Evolutionary conservation across 2,329 filamentous ascomycete species (phyloP).

Genomic region (Aspergillus quadricinctus): DNA sequence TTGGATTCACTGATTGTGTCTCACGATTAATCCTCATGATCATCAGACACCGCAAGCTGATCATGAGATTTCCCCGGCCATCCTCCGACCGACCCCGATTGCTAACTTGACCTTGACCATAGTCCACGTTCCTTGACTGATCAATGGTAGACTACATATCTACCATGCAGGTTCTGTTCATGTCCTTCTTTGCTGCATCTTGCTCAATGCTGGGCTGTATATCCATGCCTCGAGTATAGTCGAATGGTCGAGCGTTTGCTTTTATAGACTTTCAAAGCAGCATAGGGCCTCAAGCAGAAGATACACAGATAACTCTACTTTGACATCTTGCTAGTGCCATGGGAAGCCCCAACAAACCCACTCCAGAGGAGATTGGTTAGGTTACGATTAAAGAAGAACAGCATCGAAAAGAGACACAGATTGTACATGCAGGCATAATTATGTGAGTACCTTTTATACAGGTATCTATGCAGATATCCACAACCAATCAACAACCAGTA

Average conservation of each 20-base stretch:
- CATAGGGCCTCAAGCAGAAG: no score
- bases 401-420: background rate
- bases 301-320: no score
- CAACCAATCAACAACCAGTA: background rate
- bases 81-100: background rate
- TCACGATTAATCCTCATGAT: background rate
- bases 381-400: no score
- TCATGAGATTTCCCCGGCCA: background rate
- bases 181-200: no score
- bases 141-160: background rate
- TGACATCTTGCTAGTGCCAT: no score
- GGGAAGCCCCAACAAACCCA: no score
- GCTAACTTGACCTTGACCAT: background rate
- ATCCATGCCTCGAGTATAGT: no score
- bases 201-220: background rate
- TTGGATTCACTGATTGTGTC: background rate
- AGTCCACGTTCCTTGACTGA: background rate
- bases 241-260: no score
- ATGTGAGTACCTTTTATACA: background rate
- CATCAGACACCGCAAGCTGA: background rate
- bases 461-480: background rate
- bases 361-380: no score
- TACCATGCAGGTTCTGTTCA: background rate
- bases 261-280: no score
- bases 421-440: background rate